phyloP scores from a whole-genome alignment of 2,329 filamentous ascomycete genomes.

The Penicillium sp. region DNA sequence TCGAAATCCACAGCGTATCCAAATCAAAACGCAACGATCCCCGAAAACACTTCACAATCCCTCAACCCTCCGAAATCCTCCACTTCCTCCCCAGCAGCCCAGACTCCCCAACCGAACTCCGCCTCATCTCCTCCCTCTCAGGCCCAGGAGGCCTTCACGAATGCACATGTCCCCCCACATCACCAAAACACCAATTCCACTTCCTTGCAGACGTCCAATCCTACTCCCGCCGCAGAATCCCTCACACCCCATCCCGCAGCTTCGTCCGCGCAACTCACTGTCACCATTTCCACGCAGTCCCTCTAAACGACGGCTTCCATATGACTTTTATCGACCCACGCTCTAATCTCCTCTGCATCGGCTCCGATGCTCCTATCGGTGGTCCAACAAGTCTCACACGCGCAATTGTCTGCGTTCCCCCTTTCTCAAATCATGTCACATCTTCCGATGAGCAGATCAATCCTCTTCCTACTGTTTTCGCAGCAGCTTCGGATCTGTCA shows the following conservation, averaged over 20 bases:
- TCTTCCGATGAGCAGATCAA: not conserved
- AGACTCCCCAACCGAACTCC: slow-evolving; percentile 57
- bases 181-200: slow-evolving; percentile 30
- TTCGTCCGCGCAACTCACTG: slow-evolving; percentile 47
- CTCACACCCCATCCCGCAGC: slow-evolving; percentile 26
- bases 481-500: slow-evolving; percentile 56
- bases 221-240: slow-evolving; percentile 25
- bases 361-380: slow-evolving; percentile 61
- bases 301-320: slow-evolving; percentile 66
- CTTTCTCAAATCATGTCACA: slow-evolving; percentile 15
- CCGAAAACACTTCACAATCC: slow-evolving; percentile 43
- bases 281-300: slow-evolving; percentile 65
- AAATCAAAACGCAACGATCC: slow-evolving; percentile 40
- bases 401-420: slow-evolving; percentile 58
- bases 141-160: slow-evolving; percentile 37
- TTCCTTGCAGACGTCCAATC: slow-evolving; percentile 30
- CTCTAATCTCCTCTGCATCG: slow-evolving; percentile 59
- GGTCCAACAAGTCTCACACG: slow-evolving; percentile 59
- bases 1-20: slow-evolving; percentile 65
- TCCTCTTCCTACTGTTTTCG: slow-evolving; percentile 54
- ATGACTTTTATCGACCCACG: slow-evolving; percentile 65
- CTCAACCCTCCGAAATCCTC: slow-evolving; percentile 44
- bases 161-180: slow-evolving; percentile 31
- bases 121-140: slow-evolving; percentile 63
- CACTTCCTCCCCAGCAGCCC: slow-evolving; percentile 61